A percentile compares a stretch with the other conserved stretches of the same genome.
phyloP scores from a whole-genome alignment of 2,329 filamentous ascomycete genomes.

The Venturia oleaginea region DNA sequence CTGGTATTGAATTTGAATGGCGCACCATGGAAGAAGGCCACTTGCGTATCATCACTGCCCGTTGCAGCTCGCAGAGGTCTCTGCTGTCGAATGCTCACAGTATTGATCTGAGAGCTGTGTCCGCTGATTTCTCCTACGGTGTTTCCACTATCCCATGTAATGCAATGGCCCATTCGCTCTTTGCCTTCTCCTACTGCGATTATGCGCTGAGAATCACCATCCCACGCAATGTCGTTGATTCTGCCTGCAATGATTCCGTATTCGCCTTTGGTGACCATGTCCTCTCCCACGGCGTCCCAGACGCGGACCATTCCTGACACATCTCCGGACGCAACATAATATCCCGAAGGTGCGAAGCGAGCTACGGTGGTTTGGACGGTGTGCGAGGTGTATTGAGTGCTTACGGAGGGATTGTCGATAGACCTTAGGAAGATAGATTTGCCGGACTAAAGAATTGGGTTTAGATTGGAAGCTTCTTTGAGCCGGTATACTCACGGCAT shows the following conservation, averaged over 20 bases:
- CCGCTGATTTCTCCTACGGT: slow-evolving; percentile 89
- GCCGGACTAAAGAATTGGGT: slow-evolving; percentile 53
- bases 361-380: slow-evolving; percentile 84
- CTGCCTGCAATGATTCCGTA: slow-evolving; percentile 90
- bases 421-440: slow-evolving; percentile 95
- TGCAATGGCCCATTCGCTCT: slow-evolving; percentile 86
- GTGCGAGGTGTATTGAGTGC: slow-evolving; percentile 88
- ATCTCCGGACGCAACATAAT: slow-evolving; percentile 91
- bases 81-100: slow-evolving; percentile 80
- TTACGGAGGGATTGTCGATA: slow-evolving; percentile 78
- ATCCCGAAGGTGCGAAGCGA: slow-evolving; percentile 87
- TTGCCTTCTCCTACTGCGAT: slow-evolving; percentile 94
- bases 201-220: slow-evolving; percentile 90
- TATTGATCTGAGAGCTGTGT: slow-evolving; percentile 84
- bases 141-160: slow-evolving; percentile 93
- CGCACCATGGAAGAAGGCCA: slow-evolving; percentile 88
- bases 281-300: slow-evolving; percentile 81
- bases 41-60: slow-evolving; percentile 77
- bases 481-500: slow-evolving; percentile 58
- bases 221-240: slow-evolving; percentile 96
- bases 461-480: slow-evolving; percentile 6
- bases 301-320: slow-evolving; percentile 74
- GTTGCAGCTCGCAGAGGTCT: slow-evolving; percentile 86
- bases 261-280: slow-evolving; percentile 75
- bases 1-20: slow-evolving; percentile 96